Evolutionary conservation across 768 basidiomycete genomes (phyloP).

Genomic region (Phylloporus rhodoxanthus): DNA sequence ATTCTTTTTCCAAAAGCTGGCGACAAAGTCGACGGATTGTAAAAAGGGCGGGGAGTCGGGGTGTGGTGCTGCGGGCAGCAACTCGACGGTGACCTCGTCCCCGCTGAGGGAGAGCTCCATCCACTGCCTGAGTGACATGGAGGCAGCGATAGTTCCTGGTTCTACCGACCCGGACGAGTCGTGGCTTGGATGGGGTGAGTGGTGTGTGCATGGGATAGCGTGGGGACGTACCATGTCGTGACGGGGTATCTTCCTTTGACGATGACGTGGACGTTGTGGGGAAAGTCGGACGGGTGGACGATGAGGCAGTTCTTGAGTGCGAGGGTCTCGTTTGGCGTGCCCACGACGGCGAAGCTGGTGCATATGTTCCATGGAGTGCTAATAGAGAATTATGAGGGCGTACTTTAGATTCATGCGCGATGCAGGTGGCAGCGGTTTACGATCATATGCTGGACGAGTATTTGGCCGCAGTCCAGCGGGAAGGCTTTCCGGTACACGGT

Average conservation of each 20-base stretch:
- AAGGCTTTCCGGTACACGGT: constrained; percentile 38
- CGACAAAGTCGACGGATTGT: constrained; percentile 75
- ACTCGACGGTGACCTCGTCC: constrained; percentile 67
- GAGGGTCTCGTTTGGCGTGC: constrained; percentile 57
- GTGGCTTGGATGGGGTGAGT: constrained; percentile 48
- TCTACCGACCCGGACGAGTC: constrained; percentile 70
- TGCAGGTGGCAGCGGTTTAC: constrained; percentile 33
- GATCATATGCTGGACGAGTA: constrained; percentile 34
- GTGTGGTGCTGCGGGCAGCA: constrained; percentile 43
- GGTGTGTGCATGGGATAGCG: background rate
- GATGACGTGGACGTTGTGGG: constrained; percentile 64
- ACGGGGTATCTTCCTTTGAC: constrained; percentile 67
- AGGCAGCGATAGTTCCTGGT: constrained; percentile 70
- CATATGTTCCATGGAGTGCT: background rate
- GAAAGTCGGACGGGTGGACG: constrained; percentile 74
- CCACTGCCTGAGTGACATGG: constrained; percentile 81
- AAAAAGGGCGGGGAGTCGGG: constrained; percentile 59
- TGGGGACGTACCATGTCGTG: constrained; percentile 62
- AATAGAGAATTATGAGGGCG: background rate
- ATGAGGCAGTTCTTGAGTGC: constrained; percentile 80
- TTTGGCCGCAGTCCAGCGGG: constrained; percentile 32
- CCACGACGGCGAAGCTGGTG: constrained; percentile 50
- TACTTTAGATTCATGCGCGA: constrained; percentile 29
- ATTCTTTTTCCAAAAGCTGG: constrained; percentile 54
- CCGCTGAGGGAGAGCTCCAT: constrained; percentile 76